A percentile compares a stretch with the other conserved stretches of the same genome.
Conservation (phyloP, 768 basidiomycete species). For the Leccinum disarticulatum region DNA sequence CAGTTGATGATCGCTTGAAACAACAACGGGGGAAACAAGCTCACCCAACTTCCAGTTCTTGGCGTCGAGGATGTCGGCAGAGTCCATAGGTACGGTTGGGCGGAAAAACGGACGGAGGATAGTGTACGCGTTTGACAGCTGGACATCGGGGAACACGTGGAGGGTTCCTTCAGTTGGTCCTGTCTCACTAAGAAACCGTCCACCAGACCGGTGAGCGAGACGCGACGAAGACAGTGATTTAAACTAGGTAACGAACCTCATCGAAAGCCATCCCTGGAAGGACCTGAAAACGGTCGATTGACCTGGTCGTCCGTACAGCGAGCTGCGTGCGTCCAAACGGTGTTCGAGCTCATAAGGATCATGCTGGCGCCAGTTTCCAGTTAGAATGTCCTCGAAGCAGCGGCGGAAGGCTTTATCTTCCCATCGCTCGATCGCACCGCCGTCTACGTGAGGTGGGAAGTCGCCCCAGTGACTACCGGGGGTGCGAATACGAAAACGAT, state of each 20-base stretch:
- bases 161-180: constrained; percentile 70
- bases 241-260: constrained; percentile 45
- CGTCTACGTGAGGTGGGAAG: constrained; percentile 55
- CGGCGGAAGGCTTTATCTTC: constrained; percentile 57
- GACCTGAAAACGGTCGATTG: constrained; percentile 58
- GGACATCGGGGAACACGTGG: constrained; percentile 67
- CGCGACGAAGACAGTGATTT: background rate
- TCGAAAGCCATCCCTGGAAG: constrained; percentile 78
- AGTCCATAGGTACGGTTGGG: constrained; percentile 40
- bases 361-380: constrained; percentile 61
- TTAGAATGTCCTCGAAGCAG: constrained; percentile 62
- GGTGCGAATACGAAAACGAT: constrained; percentile 71
- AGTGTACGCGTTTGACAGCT: constrained; percentile 66
- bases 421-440: constrained; percentile 75
- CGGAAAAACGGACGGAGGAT: constrained; percentile 79
- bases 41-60: constrained; percentile 55
- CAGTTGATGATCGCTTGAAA: constrained; percentile 19
- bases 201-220: background rate
- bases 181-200: constrained; percentile 46
- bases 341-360: constrained; percentile 65
- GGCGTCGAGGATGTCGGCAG: constrained; percentile 44
- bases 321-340: constrained; percentile 53
- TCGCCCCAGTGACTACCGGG: constrained; percentile 57
- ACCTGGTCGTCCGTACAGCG: constrained; percentile 58
- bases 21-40: constrained; percentile 17